These are phyloP conservation scores for Candida namnaoensis DNA, from an alignment of 805 yeast genomes.

Conservation along the genomic window DNA sequence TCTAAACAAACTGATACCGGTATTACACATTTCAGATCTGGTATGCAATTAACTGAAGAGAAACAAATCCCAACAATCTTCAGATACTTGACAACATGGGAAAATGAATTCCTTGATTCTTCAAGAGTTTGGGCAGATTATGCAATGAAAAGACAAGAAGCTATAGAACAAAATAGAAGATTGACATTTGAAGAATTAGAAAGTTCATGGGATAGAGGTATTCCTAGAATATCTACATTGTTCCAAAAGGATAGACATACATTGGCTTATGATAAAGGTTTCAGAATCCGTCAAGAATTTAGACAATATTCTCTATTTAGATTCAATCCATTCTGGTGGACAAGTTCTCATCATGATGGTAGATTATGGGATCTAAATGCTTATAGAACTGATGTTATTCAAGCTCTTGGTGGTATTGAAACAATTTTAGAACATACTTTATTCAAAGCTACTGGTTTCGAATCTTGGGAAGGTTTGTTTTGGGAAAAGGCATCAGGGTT, in stretches of 20 bases:
- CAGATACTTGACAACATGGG: constrained; percentile 93
- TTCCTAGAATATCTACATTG: constrained; percentile 90
- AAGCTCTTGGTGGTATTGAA: constrained; percentile 95
- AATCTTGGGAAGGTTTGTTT: constrained; percentile 96
- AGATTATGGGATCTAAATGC: constrained; percentile 89
- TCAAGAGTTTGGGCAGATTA: constrained; percentile 98
- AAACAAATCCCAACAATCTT: constrained; percentile 88
- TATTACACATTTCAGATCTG: constrained; percentile 87
- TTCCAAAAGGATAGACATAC: constrained; percentile 95
- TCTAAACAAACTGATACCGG: constrained; percentile 92
- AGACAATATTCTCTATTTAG: constrained; percentile 64
- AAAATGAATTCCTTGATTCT: constrained; percentile 88
- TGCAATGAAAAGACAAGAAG: constrained; percentile 82
- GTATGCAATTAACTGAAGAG: constrained; percentile 77
- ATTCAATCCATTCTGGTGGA: constrained; percentile 95
- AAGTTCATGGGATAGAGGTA: constrained; percentile 93
- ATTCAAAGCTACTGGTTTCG: constrained; percentile 95
- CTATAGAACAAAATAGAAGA: constrained; percentile 75
- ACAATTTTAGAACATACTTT: constrained; percentile 91
- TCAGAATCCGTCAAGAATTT: constrained; percentile 74
- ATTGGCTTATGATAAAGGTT: constrained; percentile 90
- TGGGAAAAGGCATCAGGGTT: constrained; percentile 99
- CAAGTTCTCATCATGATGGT: constrained; percentile 88
- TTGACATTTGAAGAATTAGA: constrained; percentile 90
- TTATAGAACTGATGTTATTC: constrained; percentile 91